Evolutionary conservation across 768 basidiomycete genomes (phyloP).

Genomic region (Exsudoporus frostii): DNA sequence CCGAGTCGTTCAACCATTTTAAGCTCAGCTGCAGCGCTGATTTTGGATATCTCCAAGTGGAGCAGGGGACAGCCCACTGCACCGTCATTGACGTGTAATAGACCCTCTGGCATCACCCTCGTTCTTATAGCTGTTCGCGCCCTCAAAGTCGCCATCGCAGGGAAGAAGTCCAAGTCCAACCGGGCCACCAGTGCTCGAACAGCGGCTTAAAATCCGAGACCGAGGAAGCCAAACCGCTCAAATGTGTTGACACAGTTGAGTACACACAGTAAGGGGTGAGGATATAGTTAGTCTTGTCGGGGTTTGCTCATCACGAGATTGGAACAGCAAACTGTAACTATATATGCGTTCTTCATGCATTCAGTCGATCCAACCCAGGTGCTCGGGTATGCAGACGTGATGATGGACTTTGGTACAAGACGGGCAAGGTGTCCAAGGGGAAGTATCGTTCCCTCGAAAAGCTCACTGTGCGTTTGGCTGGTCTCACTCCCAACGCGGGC

Average conservation of each 20-base stretch:
- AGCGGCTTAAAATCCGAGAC: slow-evolving; percentile 40
- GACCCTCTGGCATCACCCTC: slow-evolving; percentile 56
- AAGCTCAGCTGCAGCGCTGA: too few species aligned
- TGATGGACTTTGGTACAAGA: slow-evolving; percentile 89
- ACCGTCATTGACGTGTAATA: too few species aligned
- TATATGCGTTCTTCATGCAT: slow-evolving; percentile 74
- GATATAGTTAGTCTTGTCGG: not conserved
- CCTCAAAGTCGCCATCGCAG: slow-evolving; percentile 53
- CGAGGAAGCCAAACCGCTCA: slow-evolving; percentile 74
- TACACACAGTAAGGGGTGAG: slow-evolving; percentile 71
- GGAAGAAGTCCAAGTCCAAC: slow-evolving; percentile 44
- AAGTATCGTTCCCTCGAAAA: slow-evolving; percentile 79
- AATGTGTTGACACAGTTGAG: slow-evolving; percentile 70
- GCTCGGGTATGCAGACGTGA: slow-evolving; percentile 57
- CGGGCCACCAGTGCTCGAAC: slow-evolving; percentile 26
- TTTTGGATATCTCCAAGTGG: too few species aligned
- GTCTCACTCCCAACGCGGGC: not conserved
- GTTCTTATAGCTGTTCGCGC: slow-evolving; percentile 62
- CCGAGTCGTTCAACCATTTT: slow-evolving; percentile 4
- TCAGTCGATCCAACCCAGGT: slow-evolving; percentile 63
- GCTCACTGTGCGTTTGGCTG: slow-evolving; percentile 61
- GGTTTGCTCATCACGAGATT: slow-evolving; percentile 5
- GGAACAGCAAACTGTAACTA: slow-evolving; percentile 73
- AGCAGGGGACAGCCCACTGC: slow-evolving; percentile 30
- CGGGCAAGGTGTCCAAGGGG: slow-evolving; percentile 71